Percentiles rank a stretch among this genome's conserved stretches.
Evolutionary conservation across 1,284 basidiomycete genomes (phyloP).

Genomic region (Austroboletus niveus): DNA sequence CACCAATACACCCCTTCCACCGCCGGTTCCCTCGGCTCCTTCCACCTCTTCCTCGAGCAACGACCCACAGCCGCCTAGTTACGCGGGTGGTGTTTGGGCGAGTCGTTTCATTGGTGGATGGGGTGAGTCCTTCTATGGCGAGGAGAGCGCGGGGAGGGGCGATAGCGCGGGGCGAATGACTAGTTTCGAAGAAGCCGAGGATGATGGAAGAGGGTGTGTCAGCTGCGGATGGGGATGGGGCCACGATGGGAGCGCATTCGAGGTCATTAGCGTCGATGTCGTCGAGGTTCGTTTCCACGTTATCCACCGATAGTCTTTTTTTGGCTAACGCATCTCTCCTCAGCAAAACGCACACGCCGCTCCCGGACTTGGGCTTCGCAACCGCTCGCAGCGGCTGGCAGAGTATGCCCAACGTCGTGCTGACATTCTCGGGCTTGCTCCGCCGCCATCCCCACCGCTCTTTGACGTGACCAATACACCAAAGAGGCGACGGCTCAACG

Average conservation of each 20-base stretch:
- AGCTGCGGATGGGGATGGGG: constrained; percentile 73
- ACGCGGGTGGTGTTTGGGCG: constrained; percentile 43
- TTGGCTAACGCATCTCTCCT: constrained; percentile 18
- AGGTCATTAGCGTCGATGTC: constrained; percentile 61
- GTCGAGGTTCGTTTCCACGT: constrained; percentile 48
- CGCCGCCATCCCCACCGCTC: constrained; percentile 28
- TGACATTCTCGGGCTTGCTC: constrained; percentile 46
- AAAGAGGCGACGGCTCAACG: constrained; percentile 22
- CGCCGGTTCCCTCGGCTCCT: constrained; percentile 17
- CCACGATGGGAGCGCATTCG: constrained; percentile 73
- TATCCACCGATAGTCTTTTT: background rate
- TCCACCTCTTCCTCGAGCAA: constrained; percentile 23
- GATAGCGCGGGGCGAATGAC: constrained; percentile 24
- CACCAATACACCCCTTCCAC: constrained; percentile 30
- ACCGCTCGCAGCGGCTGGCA: constrained; percentile 59
- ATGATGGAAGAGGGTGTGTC: constrained; percentile 59
- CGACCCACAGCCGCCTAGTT: constrained; percentile 23
- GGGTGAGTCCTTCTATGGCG: constrained; percentile 40
- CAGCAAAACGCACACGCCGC: constrained; percentile 46
- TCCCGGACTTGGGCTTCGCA: constrained; percentile 51
- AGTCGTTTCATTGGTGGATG: constrained; percentile 51
- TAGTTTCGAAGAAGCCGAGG: constrained; percentile 47
- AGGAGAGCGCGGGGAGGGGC: constrained; percentile 24
- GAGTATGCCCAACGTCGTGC: constrained; percentile 64
- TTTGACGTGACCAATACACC: constrained; percentile 34